A percentile compares a stretch with the other conserved stretches of the same genome.
These are phyloP conservation scores for Globisporangium barbulae DNA, from an alignment of 352 stramenopile species.

Conservation along the genomic window DNA sequence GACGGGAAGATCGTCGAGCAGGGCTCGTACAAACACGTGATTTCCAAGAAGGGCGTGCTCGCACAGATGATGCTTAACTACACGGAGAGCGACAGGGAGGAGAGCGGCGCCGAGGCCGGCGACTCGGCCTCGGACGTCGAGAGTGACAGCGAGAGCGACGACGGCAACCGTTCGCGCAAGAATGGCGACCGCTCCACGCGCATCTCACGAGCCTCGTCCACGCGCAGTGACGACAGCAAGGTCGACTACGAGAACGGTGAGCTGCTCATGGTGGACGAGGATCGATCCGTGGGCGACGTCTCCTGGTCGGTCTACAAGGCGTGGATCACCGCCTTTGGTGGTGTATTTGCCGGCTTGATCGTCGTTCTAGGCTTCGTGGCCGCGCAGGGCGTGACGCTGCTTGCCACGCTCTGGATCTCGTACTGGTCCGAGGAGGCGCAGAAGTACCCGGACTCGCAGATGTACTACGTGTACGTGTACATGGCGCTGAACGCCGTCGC, in stretches of 20 bases:
- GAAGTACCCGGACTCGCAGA: slow-evolving; percentile 49
- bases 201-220: slow-evolving; percentile 53
- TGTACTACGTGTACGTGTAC: slow-evolving; percentile 86
- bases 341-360: slow-evolving; percentile 37
- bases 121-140: slow-evolving; percentile 20
- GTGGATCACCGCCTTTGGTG: slow-evolving; percentile 71
- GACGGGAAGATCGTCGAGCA: slow-evolving; percentile 54
- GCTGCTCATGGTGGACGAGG: slow-evolving; percentile 67
- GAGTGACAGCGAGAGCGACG: slow-evolving; percentile 22
- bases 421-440: slow-evolving; percentile 87
- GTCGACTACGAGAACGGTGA: slow-evolving; percentile 26
- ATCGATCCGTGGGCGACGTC: slow-evolving; percentile 71
- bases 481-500: slow-evolving; percentile 65
- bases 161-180: slow-evolving; percentile 18
- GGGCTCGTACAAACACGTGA: slow-evolving; percentile 57
- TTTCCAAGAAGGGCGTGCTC: slow-evolving; percentile 48
- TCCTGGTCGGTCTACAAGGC: slow-evolving; percentile 56
- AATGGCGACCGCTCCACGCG: slow-evolving; percentile 24
- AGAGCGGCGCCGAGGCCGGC: slow-evolving; percentile 4
- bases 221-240: slow-evolving; percentile 45
- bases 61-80: slow-evolving; percentile 69
- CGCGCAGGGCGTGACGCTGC: slow-evolving; percentile 48
- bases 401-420: slow-evolving; percentile 89
- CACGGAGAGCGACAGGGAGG: slow-evolving; percentile 51
- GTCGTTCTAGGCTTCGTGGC: slow-evolving; percentile 54